Base-by-base conservation (phyloP, 176 grass and related monocot species). In the Miscanthus lutarioriparius region DNA sequence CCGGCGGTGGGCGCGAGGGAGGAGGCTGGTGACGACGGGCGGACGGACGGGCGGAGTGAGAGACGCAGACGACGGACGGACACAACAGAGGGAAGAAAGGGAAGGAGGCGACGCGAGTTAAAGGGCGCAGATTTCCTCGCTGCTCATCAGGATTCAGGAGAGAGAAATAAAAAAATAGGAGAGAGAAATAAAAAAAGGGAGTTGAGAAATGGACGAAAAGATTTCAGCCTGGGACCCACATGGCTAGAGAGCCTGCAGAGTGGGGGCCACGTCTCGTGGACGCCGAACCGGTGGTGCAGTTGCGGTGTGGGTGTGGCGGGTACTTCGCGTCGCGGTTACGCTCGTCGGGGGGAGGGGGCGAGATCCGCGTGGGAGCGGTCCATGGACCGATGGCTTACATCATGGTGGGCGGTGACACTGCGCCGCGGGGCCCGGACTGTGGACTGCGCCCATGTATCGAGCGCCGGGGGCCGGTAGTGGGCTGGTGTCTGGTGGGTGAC, bases 1-100 rank as follows among this genome's bases (percentile, higher is more conserved):
- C 80, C 84, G 58, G 62, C 75, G 80, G 69, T 6, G 84, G 3
- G 80, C 48, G 89, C 84, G 75, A 90, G 89, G 84, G 75, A 90
- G 89, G 61, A 49, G 59, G 33, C 23, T 27, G 43, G 41, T 5
- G 25, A 26, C 48, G 79, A 68, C 43, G 74, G 75, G 62, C 75
- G 45, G 48, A 19, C 48, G 48, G 48, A 2, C 49, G 49, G 71
- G 9, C 66, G 84, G 80, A 63, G 84, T 26, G 43, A 75, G 22
- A 38, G 3, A 23, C 20, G 54, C 54, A 58, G 74, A 61, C 58
- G 84, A 61, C 17, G 72, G 36, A 20, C 49, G 40, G 10, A 58
- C 32, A 27, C 74, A 81, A 74, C 44, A 72, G 69, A 69, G 62
- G 5, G 44, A 7, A 10, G 67, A 22, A 39, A 26, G 48, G 47